Conservation (phyloP, 352 stramenopile species). For the Pythium phragmiticola region DNA sequence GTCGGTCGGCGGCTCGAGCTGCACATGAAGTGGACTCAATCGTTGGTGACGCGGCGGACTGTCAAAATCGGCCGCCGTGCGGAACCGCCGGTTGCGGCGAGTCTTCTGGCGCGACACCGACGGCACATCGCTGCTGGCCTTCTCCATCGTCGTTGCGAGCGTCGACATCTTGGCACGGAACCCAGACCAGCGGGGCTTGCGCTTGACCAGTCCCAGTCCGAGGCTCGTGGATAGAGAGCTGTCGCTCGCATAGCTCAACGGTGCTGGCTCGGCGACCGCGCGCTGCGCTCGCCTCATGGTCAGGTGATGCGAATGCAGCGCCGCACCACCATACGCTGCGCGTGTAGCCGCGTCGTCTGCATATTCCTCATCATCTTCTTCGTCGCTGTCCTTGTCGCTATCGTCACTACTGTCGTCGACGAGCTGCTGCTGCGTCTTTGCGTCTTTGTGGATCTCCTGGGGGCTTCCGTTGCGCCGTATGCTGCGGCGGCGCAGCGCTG, state of each 20-base stretch:
- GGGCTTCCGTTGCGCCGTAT: conserved; percentile 2
- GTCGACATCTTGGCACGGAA: conserved; percentile 34
- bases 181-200: conserved; percentile 39
- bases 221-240: background rate
- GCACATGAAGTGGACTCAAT: background rate
- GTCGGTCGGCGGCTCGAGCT: conserved; percentile 34
- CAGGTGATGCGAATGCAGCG: conserved; percentile 14
- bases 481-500: conserved; percentile 7
- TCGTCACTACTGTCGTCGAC: conserved; percentile 3
- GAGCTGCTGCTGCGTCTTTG: background rate
- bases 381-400: conserved; percentile 8
- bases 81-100: conserved; percentile 16
- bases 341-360: background rate
- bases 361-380: conserved; percentile 6
- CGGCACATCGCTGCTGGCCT: background rate
- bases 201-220: conserved; percentile 25
- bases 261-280: conserved; percentile 3
- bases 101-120: conserved; percentile 25
- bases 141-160: conserved; percentile 20
- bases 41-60: conserved; percentile 12
- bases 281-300: conserved; percentile 14
- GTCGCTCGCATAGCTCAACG: conserved; percentile 20
- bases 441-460: no score
- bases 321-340: conserved; percentile 5
- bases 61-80: conserved; percentile 26